A percentile compares a stretch with the other conserved stretches of the same genome.
phyloP scores from a whole-genome alignment of 371 early-diverging fungal genomes.

The Apophysomyces variabilis region DNA sequence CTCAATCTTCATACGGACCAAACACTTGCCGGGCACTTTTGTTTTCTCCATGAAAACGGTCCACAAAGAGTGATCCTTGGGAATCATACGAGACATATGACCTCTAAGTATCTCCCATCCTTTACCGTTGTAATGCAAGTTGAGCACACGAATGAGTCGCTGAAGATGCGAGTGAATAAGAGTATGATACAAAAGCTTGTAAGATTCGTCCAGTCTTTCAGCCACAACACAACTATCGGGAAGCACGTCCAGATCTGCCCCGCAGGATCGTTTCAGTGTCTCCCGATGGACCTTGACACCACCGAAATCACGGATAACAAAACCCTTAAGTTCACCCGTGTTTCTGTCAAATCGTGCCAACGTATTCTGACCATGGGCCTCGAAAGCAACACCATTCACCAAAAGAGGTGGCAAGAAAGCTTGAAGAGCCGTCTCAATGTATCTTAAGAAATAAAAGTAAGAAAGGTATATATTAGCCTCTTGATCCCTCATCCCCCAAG shows the following conservation, averaged over 20 bases:
- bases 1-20: conserved; percentile 73
- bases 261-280: conserved; percentile 50
- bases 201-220: conserved; percentile 58
- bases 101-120: conserved; percentile 70
- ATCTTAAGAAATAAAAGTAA: conserved; percentile 24
- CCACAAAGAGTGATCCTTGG: conserved; percentile 52
- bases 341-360: conserved; percentile 62
- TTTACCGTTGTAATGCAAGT: conserved; percentile 63
- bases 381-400: conserved; percentile 74
- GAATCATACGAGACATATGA: conserved; percentile 50
- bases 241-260: conserved; percentile 56
- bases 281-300: conserved; percentile 69
- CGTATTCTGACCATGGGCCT: conserved; percentile 76
- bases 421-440: conserved; percentile 54
- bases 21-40: conserved; percentile 61
- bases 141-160: conserved; percentile 69
- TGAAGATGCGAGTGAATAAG: conserved; percentile 72
- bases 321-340: conserved; percentile 63
- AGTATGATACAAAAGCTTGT: conserved; percentile 70
- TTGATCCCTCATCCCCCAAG: no score
- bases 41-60: conserved; percentile 50
- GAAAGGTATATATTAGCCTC: no score
- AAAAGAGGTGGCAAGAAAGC: conserved; percentile 70
- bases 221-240: conserved; percentile 66
- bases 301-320: conserved; percentile 79